Evolutionary conservation across 768 basidiomycete genomes (phyloP), one percentile per base, ranked within the genome.

Genomic region (Goffeauzyma gilvescens): DNA sequence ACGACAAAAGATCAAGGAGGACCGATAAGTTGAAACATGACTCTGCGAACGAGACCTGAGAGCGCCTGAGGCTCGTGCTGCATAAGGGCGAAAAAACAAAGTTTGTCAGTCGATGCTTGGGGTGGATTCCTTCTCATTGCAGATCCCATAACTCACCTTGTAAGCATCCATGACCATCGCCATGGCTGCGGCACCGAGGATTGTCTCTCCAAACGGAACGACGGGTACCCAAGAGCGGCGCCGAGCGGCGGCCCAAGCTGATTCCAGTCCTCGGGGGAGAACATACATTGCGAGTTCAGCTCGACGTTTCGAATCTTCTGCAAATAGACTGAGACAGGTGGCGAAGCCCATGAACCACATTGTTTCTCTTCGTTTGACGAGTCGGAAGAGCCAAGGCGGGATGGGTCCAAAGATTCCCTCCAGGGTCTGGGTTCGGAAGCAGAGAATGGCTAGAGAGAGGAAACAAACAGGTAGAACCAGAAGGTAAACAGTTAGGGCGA

Each of bases 181-280:
- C 79, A 87, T 84, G 9, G 79, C 85, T 44, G 79, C 68, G 2
- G 78, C 75, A 6, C 76, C 75, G 34, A 81, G 60, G 36, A 48
- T 49, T n/a, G 47, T 38, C 21, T 66, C 62, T 17, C 66, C 67
- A 25, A 60, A 64, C 1, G 62, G 67, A 2, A 65, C 64, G 46
- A 62, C 58, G 15, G 64, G 66, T 5, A 87, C 79, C 65, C 74
- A 75, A 1, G 81, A 79, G 48, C 76, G 74, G 12, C 80, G 79
- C 20, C 81, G 64, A 7, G 78, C 73, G 57, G 76, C 75, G 0
- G 77, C 69, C 87, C 86, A 95, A n/a, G 74, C 74, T 41, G 82
- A 83, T 67, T 96, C 87, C 26, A 96, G 61, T 0, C 75, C 83
- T 60, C 86, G 83, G 4, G 90, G 90, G 20, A 95, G 65, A 23